Evolutionary conservation across 352 stramenopile species (phyloP).

Genomic region (Phytophthora niederhauseri): DNA sequence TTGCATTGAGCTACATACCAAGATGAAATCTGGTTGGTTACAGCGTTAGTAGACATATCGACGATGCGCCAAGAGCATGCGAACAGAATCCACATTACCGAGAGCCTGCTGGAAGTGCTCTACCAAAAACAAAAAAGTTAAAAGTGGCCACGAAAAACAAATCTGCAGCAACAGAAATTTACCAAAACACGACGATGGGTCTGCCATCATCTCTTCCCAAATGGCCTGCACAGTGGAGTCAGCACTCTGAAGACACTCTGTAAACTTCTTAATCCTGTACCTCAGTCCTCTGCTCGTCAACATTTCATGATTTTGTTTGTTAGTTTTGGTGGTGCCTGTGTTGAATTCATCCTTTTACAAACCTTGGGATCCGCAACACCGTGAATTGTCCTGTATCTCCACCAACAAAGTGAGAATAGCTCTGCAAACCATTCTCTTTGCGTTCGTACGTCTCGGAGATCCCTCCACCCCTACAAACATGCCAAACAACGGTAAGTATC

Average conservation of each 20-base stretch:
- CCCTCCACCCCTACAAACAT: conserved; percentile 41
- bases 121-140: too few species aligned
- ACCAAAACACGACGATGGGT: conserved; percentile 84
- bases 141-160: not conserved
- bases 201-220: conserved; percentile 90
- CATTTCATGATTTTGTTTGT: not conserved
- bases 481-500: not conserved
- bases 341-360: not conserved
- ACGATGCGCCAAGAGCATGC: not conserved
- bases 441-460: conserved; percentile 72
- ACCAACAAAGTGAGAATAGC: conserved; percentile 1
- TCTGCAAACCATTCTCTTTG: not conserved
- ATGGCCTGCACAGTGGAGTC: conserved; percentile 55
- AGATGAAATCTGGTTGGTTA: conserved; percentile 64
- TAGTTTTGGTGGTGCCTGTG: conserved; percentile 1
- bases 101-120: conserved; percentile 79
- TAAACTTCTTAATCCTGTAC: conserved; percentile 1
- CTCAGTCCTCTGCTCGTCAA: conserved; percentile 33
- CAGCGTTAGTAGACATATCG: not conserved
- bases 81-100: conserved; percentile 37
- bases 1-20: conserved; percentile 42
- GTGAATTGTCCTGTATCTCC: conserved; percentile 61
- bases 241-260: not conserved
- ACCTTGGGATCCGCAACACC: conserved; percentile 70
- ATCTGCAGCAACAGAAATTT: conserved; percentile 7